Evolutionary conservation across 164 flowering plant genomes (phyloP).

Genomic region (Chloranthus sessilifolius): DNA sequence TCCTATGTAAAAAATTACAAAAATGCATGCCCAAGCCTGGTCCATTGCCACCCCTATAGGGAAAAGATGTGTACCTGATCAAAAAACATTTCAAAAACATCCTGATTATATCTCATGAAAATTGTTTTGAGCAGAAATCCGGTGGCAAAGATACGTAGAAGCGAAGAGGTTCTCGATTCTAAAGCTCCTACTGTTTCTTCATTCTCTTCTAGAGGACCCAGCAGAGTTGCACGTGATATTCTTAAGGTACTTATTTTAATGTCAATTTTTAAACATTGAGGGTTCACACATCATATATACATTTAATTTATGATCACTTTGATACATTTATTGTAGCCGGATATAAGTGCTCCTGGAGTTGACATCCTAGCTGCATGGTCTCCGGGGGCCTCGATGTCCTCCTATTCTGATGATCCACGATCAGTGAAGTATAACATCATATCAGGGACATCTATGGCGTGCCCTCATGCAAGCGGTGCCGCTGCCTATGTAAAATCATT

Average conservation of each 20-base stretch:
- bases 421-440: constrained; percentile 24
- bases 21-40: too few species aligned
- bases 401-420: constrained; percentile 22
- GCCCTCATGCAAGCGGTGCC: constrained; percentile 44
- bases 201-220: constrained; percentile 65
- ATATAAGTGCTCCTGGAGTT: constrained; percentile 60
- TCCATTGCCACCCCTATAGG: too few species aligned
- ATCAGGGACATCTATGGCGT: constrained; percentile 51
- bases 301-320: neutral
- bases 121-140: neutral
- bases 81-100: too few species aligned
- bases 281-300: neutral
- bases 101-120: neutral
- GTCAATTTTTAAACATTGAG: neutral
- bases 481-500: constrained; percentile 46
- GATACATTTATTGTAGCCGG: constrained; percentile 37
- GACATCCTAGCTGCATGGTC: constrained; percentile 54
- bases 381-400: constrained; percentile 15
- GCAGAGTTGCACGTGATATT: constrained; percentile 21
- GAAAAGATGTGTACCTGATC: too few species aligned
- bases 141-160: neutral
- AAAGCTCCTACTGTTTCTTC: constrained; percentile 33
- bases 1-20: too few species aligned
- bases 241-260: constrained; percentile 26
- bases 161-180: constrained; percentile 8